A percentile compares a stretch with the other conserved stretches of the same genome.
Conservation (phyloP, 2,329 filamentous ascomycete genomes). For the Aureobasidium lini region DNA sequence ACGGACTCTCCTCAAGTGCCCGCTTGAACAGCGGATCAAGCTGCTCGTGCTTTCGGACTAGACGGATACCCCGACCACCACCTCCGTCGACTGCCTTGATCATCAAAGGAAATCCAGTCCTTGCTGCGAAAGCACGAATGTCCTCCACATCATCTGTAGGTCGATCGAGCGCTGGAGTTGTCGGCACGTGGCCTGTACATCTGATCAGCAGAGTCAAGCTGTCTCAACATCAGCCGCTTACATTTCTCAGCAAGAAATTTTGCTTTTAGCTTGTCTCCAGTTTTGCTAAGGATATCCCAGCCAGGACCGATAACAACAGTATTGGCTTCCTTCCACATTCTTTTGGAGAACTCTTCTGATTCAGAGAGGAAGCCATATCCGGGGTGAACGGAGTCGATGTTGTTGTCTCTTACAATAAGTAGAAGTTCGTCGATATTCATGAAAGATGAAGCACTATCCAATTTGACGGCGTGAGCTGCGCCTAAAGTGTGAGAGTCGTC, state of each 20-base stretch:
- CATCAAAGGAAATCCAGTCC: conserved; percentile 49
- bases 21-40: conserved; percentile 39
- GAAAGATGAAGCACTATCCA: conserved; percentile 32
- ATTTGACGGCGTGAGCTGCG: conserved; percentile 37
- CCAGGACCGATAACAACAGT: conserved; percentile 49
- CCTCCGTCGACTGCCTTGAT: conserved; percentile 59
- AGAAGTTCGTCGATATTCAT: conserved; percentile 45
- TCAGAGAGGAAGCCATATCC: conserved; percentile 59
- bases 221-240: conserved; percentile 1
- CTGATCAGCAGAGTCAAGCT: background rate
- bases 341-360: conserved; percentile 41
- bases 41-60: conserved; percentile 39
- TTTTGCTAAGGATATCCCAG: conserved; percentile 49
- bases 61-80: conserved; percentile 53
- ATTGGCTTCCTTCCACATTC: conserved; percentile 39
- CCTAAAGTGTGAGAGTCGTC: conserved; percentile 49
- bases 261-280: conserved; percentile 50
- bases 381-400: conserved; percentile 50
- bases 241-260: conserved; percentile 45
- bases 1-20: conserved; percentile 52
- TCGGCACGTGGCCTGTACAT: conserved; percentile 36
- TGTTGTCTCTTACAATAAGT: conserved; percentile 39
- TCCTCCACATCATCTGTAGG: conserved; percentile 38
- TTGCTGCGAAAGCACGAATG: conserved; percentile 51
- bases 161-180: conserved; percentile 40